These are phyloP conservation scores for Arabidopsis hybrid DNA, from an alignment of 441 rosid genomes.

Conservation along the genomic window DNA sequence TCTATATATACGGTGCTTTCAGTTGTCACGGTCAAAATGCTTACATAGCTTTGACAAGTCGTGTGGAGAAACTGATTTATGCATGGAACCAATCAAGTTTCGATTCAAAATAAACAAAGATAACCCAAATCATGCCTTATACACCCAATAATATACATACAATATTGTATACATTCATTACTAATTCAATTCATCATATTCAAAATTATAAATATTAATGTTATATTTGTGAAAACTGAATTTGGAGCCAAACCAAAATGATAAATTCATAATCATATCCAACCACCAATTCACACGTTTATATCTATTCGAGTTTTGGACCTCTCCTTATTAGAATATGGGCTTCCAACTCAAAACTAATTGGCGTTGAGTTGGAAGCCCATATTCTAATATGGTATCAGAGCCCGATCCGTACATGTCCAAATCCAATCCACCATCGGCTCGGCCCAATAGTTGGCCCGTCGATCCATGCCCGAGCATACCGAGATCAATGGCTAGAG, in stretches of 20 bases:
- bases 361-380: no score
- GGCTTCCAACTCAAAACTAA: no score
- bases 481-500: no score
- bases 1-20: constrained; percentile 6
- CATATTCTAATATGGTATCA: no score
- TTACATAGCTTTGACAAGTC: constrained; percentile 33
- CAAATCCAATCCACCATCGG: no score
- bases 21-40: constrained; percentile 31
- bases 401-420: no score
- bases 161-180: neutral
- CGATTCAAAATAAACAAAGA: neutral
- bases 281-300: neutral
- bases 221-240: neutral
- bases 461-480: no score
- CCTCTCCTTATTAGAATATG: no score
- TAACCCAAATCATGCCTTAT: neutral
- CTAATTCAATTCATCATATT: neutral
- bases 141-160: neutral
- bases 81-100: constrained; percentile 5
- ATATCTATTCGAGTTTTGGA: constrained; percentile 3
- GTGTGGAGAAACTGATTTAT: constrained; percentile 21
- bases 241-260: neutral
- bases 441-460: no score
- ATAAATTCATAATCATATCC: neutral
- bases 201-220: no score